Conservation (phyloP, 148 eudicot genomes). For the Cornus controversa region DNA sequence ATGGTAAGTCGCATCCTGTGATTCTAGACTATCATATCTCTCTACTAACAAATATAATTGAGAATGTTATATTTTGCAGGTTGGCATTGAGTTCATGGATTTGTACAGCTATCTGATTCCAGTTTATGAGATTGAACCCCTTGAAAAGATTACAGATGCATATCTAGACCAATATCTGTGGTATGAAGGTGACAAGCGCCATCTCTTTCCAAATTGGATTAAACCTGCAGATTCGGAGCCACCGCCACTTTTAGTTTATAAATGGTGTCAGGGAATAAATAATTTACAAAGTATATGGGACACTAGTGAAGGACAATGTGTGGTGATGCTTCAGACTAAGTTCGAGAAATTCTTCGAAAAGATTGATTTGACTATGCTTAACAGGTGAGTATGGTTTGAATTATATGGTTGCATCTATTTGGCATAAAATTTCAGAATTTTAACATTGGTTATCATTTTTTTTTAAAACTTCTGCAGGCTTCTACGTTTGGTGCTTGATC, state of each 20-base stretch:
- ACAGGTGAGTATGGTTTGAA: conserved; percentile 33
- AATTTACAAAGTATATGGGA: conserved; percentile 95
- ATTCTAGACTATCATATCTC: too few relatives aligned
- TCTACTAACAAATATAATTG: neutral
- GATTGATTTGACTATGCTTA: conserved; percentile 98
- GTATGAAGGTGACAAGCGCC: conserved; percentile 99
- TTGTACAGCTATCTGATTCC: conserved; percentile 96
- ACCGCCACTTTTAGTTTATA: conserved; percentile 91
- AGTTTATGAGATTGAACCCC: conserved; percentile 97
- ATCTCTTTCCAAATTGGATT: conserved; percentile 97
- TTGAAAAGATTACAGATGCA: conserved; percentile 99
- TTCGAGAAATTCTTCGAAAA: conserved; percentile 98
- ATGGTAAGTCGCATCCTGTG: too few relatives aligned
- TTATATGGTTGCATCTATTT: neutral
- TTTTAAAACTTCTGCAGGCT: conserved; percentile 51
- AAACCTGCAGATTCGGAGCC: conserved; percentile 99
- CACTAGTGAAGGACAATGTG: conserved; percentile 97
- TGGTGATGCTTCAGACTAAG: conserved; percentile 99
- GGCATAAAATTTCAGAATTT: neutral
- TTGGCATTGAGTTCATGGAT: conserved; percentile 99
- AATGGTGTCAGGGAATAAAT: conserved; percentile 99
- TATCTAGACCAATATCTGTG: conserved; percentile 96
- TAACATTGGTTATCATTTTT: neutral
- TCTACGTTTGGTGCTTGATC: conserved; percentile 91
- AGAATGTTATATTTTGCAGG: conserved; percentile 28